Evolutionary conservation across 495 filamentous ascomycete species (phyloP), one percentile per base, ranked within the genome.

Genomic region (Antarctomyces pellizariae): DNA sequence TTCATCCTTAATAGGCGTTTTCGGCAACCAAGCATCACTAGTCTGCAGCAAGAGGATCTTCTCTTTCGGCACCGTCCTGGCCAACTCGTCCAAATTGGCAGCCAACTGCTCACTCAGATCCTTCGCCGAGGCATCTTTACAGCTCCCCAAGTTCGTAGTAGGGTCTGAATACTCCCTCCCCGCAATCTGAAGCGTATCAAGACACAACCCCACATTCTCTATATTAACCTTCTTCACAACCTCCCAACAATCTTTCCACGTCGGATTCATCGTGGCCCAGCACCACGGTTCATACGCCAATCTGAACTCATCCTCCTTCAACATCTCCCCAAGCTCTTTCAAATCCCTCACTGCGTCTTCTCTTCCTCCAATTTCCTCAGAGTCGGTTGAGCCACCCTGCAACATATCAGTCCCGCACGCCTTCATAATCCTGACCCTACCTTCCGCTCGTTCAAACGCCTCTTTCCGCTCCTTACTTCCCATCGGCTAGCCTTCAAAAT

Each of bases 251-350:
- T 63, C 54, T 29, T 53, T 57, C 75, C 75, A 84, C 4, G 45
- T 55, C 3, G 67, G 67, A 0, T 74, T 74, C 16, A 66, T 61
- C 0, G 71, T 70, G 1, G 71, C 67, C 78, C 76, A 84, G 47
- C 73, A 78, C 74, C 76, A 80, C 35, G 82, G 80, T 44, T 84
- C 75, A 33, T 82, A 84, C 1, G 74, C 75, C 7, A 84, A 45
- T 5, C 64, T 52, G 35, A 63, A 61, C 0, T 54, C 50, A 13
- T 59, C 50, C 13, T 48, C 36, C 2, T 62, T 57, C 2, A 75
- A 59, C 31, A 77, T 43, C 25, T 77, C 68, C 7, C 62, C 64
- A 10, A 84, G 52, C 27, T 65, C 51, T 12, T 49, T 50, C 0
- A 84, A 54, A 38, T 84, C 77, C 1, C 45, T 35, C 0, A 68